A percentile compares a stretch with the other conserved stretches of the same genome.
phyloP scores from a whole-genome alignment of 305 asterid species.

The Fraxinus nigra region DNA sequence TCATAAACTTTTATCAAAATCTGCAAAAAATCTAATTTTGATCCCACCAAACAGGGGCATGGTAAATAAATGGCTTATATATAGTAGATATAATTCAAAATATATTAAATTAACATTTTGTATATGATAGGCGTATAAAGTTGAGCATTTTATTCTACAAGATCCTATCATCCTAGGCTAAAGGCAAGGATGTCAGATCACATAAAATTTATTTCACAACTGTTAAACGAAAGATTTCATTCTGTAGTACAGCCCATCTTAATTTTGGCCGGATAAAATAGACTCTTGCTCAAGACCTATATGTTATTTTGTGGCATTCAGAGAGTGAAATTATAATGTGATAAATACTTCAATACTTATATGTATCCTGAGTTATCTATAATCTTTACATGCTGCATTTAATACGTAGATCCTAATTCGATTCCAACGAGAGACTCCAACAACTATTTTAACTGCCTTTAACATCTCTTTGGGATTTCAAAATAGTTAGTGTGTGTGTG shows the following conservation, averaged over 20 bases:
- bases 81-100: not conserved
- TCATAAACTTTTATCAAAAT: too few species aligned
- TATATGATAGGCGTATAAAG: not conserved
- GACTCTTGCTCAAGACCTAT: too few species aligned
- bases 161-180: not conserved
- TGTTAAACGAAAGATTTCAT: not conserved
- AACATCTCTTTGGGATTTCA: too few species aligned
- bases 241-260: not conserved
- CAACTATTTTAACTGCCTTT: too few species aligned
- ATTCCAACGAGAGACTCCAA: not conserved
- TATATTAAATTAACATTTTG: too few species aligned
- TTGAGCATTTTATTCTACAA: not conserved
- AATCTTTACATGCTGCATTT: not conserved
- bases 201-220: not conserved
- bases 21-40: too few species aligned
- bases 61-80: not conserved
- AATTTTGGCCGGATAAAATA: too few species aligned
- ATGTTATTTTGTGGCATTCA: too few species aligned
- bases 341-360: too few species aligned
- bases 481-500: too few species aligned
- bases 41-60: too few species aligned
- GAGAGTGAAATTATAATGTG: too few species aligned
- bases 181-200: not conserved
- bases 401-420: not conserved
- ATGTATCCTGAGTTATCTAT: not conserved